A percentile compares a stretch with the other conserved stretches of the same genome.
Evolutionary conservation across 345 rosid genomes (phyloP).

Genomic region (Carallia pectinifolia): DNA sequence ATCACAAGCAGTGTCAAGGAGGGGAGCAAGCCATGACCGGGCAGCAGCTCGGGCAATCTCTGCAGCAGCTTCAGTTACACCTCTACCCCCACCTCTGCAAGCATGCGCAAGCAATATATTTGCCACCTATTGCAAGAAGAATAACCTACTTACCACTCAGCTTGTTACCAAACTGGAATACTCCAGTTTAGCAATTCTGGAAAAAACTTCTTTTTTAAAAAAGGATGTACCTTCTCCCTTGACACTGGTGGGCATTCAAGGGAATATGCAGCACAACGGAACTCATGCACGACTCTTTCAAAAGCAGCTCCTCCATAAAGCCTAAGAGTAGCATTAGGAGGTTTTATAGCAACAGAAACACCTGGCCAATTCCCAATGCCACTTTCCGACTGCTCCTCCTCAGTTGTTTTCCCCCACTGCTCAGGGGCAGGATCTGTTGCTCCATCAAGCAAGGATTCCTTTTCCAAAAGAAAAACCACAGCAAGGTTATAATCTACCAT

Average conservation of each 20-base stretch:
- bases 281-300: conserved; percentile 91
- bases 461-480: conserved; percentile 19
- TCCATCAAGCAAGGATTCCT: conserved; percentile 94
- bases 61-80: conserved; percentile 90
- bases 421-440: conserved; percentile 98
- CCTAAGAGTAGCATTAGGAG: conserved; percentile 86
- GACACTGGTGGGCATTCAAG: conserved; percentile 90
- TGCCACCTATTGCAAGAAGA: conserved; percentile 62
- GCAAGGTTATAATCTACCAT: conserved; percentile 11
- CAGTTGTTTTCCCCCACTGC: conserved; percentile 94
- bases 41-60: conserved; percentile 96
- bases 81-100: conserved; percentile 87
- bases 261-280: conserved; percentile 94
- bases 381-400: conserved; percentile 80
- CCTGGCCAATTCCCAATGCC: conserved; percentile 98
- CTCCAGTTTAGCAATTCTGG: neutral
- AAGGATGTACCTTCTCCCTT: conserved; percentile 74
- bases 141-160: neutral
- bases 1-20: conserved; percentile 92
- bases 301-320: conserved; percentile 99
- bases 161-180: conserved; percentile 2
- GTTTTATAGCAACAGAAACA: conserved; percentile 60
- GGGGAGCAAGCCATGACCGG: conserved; percentile 95
- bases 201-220: neutral
- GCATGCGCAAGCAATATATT: conserved; percentile 93